A percentile compares a stretch with the other conserved stretches of the same genome.
Conservation (phyloP, 139 green algal genomes). For the Bryopsis sp. region DNA sequence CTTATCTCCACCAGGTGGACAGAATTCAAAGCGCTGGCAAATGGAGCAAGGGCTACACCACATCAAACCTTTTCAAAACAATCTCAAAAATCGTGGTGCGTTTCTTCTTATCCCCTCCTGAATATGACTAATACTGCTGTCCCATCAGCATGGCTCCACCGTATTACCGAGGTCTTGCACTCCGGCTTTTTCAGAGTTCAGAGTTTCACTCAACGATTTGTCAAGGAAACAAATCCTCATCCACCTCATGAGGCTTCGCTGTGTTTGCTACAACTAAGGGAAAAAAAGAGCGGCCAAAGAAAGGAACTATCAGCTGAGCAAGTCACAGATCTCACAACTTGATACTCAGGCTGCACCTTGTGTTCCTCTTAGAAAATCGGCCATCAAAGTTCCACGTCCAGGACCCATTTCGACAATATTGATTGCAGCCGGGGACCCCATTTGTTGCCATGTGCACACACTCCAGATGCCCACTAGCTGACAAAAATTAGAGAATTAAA, state of each 20-base stretch:
- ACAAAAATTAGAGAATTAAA: conserved; percentile 5
- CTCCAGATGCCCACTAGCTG: conserved; percentile 93
- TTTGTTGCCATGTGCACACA: conserved; percentile 67
- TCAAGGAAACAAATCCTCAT: background rate
- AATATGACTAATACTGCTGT: no score
- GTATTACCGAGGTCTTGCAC: no score
- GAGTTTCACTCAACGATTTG: conserved; percentile 7
- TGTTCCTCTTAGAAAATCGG: conserved; percentile 79
- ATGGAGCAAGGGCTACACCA: conserved; percentile 7
- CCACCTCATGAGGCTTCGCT: no score
- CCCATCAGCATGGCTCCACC: no score
- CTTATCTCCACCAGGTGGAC: conserved; percentile 81
- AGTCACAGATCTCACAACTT: no score
- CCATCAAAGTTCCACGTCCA: conserved; percentile 89
- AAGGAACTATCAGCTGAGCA: no score
- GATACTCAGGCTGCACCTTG: conserved; percentile 27
- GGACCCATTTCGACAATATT: conserved; percentile 89
- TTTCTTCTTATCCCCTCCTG: no score
- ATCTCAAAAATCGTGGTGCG: no score
- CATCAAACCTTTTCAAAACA: no score
- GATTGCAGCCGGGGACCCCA: conserved; percentile 63
- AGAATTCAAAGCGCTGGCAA: conserved; percentile 39
- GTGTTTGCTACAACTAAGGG: no score
- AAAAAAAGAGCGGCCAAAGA: no score
- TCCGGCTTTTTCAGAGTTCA: no score